Percentiles rank a stretch among this genome's conserved stretches.
phyloP scores from a whole-genome alignment of 257 asterid species.

The Handroanthus guayacan region DNA sequence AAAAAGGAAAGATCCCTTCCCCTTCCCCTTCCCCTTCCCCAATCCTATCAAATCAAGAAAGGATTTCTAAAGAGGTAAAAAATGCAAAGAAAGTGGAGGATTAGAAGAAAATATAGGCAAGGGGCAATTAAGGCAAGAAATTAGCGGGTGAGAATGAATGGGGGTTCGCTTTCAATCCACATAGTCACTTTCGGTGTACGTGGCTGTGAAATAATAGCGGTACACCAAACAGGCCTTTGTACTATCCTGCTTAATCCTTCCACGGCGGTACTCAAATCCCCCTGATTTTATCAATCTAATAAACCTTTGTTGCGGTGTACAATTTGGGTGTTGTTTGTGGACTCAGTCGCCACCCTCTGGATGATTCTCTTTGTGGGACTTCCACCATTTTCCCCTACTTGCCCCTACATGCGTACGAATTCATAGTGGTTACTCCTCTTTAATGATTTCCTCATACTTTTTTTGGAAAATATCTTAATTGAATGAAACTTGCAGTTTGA shows the following conservation, averaged over 20 bases:
- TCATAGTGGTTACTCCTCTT: no score
- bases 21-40: no score
- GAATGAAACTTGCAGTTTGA: no score
- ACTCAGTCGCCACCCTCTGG: constrained; percentile 9
- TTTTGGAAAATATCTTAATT: no score
- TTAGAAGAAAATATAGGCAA: constrained; percentile 5
- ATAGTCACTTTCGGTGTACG: constrained; percentile 36
- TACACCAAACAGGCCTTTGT: constrained; percentile 15
- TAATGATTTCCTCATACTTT: no score
- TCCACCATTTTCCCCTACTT: background rate
- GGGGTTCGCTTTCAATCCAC: constrained; percentile 53
- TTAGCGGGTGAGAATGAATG: constrained; percentile 47
- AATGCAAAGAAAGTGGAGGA: background rate
- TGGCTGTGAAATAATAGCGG: constrained; percentile 46
- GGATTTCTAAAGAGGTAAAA: background rate
- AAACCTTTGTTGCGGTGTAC: background rate
- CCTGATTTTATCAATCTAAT: constrained; percentile 25
- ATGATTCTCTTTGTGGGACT: constrained; percentile 18
- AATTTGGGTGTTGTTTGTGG: constrained; percentile 20
- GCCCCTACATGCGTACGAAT: background rate
- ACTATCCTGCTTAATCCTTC: background rate
- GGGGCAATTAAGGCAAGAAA: constrained; percentile 25
- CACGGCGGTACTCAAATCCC: background rate
- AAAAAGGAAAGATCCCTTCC: background rate
- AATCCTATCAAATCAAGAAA: background rate